These are phyloP conservation scores for Amylocarpus encephaloides DNA, from an alignment of 2,329 filamentous ascomycete genomes.

Conservation along the genomic window DNA sequence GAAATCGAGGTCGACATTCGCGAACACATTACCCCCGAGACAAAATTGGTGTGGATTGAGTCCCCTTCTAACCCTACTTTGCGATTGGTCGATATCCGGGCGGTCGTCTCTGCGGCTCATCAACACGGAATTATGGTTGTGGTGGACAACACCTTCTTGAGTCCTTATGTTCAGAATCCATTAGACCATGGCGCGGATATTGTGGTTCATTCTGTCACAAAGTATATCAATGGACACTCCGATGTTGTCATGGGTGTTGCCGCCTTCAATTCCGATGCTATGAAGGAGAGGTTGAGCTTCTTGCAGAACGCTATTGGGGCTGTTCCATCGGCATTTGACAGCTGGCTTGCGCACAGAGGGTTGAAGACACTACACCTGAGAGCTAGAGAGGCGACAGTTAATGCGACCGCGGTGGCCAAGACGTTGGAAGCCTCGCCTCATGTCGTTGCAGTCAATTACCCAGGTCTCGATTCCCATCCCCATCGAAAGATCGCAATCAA, in stretches of 20 bases:
- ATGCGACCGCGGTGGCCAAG: slow-evolving; percentile 70
- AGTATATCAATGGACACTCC: slow-evolving; percentile 97
- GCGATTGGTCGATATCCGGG: slow-evolving; percentile 84
- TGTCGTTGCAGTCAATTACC: slow-evolving; percentile 91
- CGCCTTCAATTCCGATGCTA: slow-evolving; percentile 80
- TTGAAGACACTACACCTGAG: slow-evolving; percentile 95
- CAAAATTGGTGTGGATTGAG: slow-evolving; percentile 96
- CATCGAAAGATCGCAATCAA: slow-evolving; percentile 78
- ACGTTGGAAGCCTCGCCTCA: slow-evolving; percentile 74
- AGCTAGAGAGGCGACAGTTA: slow-evolving; percentile 74
- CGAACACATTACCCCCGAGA: slow-evolving; percentile 78
- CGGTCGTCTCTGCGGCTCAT: slow-evolving; percentile 77
- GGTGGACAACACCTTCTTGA: slow-evolving; percentile 99
- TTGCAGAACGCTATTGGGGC: slow-evolving; percentile 97
- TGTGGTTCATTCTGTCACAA: slow-evolving; percentile 93
- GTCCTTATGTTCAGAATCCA: slow-evolving; percentile 93
- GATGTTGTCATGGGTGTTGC: slow-evolving; percentile 98
- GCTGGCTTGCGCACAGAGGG: slow-evolving; percentile 94
- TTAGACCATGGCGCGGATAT: slow-evolving; percentile 93
- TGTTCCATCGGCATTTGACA: slow-evolving; percentile 90
- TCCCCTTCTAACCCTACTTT: slow-evolving; percentile 91
- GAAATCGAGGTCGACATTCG: slow-evolving; percentile 84
- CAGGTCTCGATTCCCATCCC: slow-evolving; percentile 79
- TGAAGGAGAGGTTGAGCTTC: slow-evolving; percentile 75
- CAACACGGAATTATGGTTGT: slow-evolving; percentile 86